Evolutionary conservation across 495 filamentous ascomycete species (phyloP).

Genomic region (Terfezia boudieri): DNA sequence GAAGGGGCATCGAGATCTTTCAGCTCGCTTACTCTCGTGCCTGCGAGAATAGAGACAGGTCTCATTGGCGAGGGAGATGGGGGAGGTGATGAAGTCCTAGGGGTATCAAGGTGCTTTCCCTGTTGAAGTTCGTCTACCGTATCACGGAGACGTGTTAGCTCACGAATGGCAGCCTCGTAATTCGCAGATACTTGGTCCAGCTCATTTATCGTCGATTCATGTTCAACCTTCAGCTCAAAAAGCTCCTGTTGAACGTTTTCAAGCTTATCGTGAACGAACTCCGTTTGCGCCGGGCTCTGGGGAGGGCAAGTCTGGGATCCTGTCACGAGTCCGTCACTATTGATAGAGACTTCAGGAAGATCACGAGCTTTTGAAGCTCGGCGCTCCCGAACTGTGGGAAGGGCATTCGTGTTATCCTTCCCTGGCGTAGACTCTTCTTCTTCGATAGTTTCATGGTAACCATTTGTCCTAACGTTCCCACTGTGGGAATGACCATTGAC

Average conservation of each 20-base stretch:
- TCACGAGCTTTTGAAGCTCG: slow-evolving; percentile 3
- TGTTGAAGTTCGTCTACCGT: slow-evolving; percentile 64
- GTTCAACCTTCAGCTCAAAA: slow-evolving; percentile 68
- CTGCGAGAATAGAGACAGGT: slow-evolving; percentile 83
- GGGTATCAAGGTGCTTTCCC: slow-evolving; percentile 28
- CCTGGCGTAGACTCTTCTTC: slow-evolving; percentile 1
- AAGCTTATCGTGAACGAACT: slow-evolving; percentile 78
- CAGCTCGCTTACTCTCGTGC: slow-evolving; percentile 48
- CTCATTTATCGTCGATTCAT: slow-evolving; percentile 62
- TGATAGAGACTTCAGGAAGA: not conserved
- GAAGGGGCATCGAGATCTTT: slow-evolving; percentile 53
- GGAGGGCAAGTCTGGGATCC: slow-evolving; percentile 24
- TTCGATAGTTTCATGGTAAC: slow-evolving; percentile 6
- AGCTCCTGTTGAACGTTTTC: slow-evolving; percentile 84
- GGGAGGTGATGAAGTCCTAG: slow-evolving; percentile 24
- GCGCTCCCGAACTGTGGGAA: slow-evolving; percentile 4
- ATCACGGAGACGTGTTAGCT: slow-evolving; percentile 65
- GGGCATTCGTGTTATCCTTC: not conserved
- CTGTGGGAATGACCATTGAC: not conserved
- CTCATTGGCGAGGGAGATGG: slow-evolving; percentile 37
- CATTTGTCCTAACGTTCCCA: slow-evolving; percentile 5
- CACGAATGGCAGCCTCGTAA: slow-evolving; percentile 70
- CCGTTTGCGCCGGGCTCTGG: slow-evolving; percentile 56
- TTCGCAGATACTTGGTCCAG: slow-evolving; percentile 66
- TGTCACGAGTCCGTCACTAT: not conserved